phyloP scores from a whole-genome alignment of 2,329 filamentous ascomycete species.

The Ophiocordyceps camponoti-rufipedis region DNA sequence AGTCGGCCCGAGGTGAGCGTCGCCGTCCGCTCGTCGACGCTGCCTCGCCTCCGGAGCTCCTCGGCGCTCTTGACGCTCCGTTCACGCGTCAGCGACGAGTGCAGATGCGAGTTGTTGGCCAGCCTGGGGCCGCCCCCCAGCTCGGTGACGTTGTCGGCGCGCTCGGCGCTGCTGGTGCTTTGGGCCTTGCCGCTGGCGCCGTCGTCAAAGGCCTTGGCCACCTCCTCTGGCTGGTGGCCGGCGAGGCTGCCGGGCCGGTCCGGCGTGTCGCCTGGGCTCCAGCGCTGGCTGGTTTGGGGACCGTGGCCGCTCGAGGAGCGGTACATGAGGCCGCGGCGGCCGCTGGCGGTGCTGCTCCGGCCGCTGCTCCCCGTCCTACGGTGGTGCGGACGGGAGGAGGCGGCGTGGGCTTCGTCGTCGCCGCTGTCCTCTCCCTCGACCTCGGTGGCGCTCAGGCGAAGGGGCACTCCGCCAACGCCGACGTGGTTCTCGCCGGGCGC shows the following conservation, averaged over 20 bases:
- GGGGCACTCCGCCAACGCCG: constrained; percentile 62
- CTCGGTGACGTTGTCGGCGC: constrained; percentile 41
- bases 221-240: constrained; percentile 19
- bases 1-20: constrained; percentile 57
- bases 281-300: constrained; percentile 22
- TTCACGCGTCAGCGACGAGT: constrained; percentile 40
- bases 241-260: constrained; percentile 34
- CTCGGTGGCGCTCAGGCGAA: constrained; percentile 87
- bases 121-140: constrained; percentile 29
- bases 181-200: constrained; percentile 26
- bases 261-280: constrained; percentile 36
- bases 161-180: constrained; percentile 41
- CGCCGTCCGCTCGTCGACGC: constrained; percentile 66
- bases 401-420: constrained; percentile 39
- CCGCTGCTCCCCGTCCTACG: constrained; percentile 59
- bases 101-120: constrained; percentile 38
- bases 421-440: constrained; percentile 78
- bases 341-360: constrained; percentile 45
- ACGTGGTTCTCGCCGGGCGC: constrained; percentile 59
- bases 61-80: constrained; percentile 51
- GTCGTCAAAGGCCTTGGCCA: constrained; percentile 15
- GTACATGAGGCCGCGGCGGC: constrained; percentile 28
- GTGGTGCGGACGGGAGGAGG: constrained; percentile 37
- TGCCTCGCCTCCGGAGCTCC: constrained; percentile 58
- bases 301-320: constrained; percentile 29